Evolutionary conservation across 164 flowering plant genomes (phyloP), one percentile per base, ranked within the genome.

Genomic region (Cinnamomum micranthum): DNA sequence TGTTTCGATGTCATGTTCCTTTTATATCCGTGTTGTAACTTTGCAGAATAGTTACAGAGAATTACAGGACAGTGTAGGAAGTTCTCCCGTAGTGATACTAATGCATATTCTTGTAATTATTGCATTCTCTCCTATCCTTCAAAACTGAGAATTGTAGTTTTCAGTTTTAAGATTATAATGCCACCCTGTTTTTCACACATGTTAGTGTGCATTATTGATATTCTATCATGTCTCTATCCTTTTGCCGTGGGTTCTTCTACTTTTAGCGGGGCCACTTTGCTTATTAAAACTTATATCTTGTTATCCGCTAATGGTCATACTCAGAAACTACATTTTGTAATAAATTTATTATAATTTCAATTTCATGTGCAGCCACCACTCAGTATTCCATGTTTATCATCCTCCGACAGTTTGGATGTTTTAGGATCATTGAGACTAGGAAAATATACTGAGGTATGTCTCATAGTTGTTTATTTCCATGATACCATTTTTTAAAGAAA

Each of bases 401-500:
- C 92, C 60, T 28, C 79, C 60, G 87, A 83, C 6, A 80, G 73
- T 77, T 81, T 70, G 12, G 73, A 81, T 82, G 78, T 55, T 80
- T 74, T 90, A 80, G 79, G 84, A 76, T 83, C 93, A 69, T 65
- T 95, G 75, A 85, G 85, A 69, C 81, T 95, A 25, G 99, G 99
- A 73, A 95, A 92, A 74, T 95, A 95, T 73, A 83, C 98, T 11
- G 87, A 85, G 89, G 99, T 95, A 77, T 22, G 17, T 15, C 17
- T 55, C 50, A 79, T 78, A 13, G 20, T 60, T 41, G n/a, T 65
- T 14, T 41, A 41, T 41, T 50, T 64, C 23, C 28, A 11, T 31
- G 35, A 31, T 31, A 31, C 35, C 60, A 23, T 19, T 47, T n/a
- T 68, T 41, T 41, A 1, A 41, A 9, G 47, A 71, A 25, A 27